Evolutionary conservation across 805 yeast species (phyloP).

Genomic region (Schizosaccharomyces octosporus): DNA sequence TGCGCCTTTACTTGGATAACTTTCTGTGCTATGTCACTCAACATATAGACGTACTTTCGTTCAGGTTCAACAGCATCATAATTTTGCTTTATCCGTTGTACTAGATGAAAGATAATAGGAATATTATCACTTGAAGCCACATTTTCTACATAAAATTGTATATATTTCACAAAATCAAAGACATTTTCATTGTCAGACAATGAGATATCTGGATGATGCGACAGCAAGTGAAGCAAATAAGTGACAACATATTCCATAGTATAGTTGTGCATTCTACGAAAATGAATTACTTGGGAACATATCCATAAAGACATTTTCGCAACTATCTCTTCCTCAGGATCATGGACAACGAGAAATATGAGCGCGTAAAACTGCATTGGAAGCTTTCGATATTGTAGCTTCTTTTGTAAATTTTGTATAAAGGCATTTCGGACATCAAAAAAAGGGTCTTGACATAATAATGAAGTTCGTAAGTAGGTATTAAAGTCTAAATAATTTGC

Average conservation of each 20-base stretch:
- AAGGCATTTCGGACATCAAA: constrained; percentile 30
- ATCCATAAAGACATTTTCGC: constrained; percentile 44
- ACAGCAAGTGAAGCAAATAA: constrained; percentile 40
- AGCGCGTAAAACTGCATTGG: constrained; percentile 45
- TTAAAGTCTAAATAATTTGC: background rate
- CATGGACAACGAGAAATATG: constrained; percentile 52
- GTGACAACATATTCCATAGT: constrained; percentile 42
- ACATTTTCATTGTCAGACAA: constrained; percentile 10
- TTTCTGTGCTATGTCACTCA: background rate
- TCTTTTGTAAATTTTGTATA: constrained; percentile 24
- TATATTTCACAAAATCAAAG: constrained; percentile 28
- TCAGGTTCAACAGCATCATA: constrained; percentile 22
- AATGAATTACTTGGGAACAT: constrained; percentile 20
- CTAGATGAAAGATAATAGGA: constrained; percentile 47
- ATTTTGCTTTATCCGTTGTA: constrained; percentile 58
- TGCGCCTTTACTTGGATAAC: background rate
- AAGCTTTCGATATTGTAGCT: constrained; percentile 26
- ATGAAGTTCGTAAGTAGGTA: constrained; percentile 16
- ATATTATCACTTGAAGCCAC: constrained; percentile 43
- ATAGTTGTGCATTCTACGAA: constrained; percentile 18
- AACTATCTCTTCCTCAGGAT: constrained; percentile 31
- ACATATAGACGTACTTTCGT: background rate
- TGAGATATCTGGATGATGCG: constrained; percentile 44
- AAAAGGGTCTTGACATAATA: constrained; percentile 44
- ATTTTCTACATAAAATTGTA: constrained; percentile 32